A percentile compares a stretch with the other conserved stretches of the same genome.
Conservation (phyloP, 257 asterid species). For the Solanum pennellii region DNA sequence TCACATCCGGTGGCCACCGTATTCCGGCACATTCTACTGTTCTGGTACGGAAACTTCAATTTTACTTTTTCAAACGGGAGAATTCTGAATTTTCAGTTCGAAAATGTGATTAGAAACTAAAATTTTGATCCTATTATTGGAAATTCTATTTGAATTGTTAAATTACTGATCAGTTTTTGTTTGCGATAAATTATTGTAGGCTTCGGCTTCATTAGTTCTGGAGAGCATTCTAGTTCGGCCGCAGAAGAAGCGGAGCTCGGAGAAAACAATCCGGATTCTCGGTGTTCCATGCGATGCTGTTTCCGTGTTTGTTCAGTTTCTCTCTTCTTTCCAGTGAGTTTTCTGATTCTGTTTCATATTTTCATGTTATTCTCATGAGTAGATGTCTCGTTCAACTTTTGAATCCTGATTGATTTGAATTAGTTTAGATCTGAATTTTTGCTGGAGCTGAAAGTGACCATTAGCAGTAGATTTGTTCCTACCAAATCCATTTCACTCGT, state of each 20-base stretch:
- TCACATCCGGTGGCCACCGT: conserved; percentile 51
- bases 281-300: conserved; percentile 96
- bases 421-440: not conserved
- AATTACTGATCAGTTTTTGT: not conserved
- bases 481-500: not conserved
- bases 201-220: conserved; percentile 70
- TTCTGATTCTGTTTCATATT: not conserved
- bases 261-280: conserved; percentile 42
- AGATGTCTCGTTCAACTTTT: not conserved
- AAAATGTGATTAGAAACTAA: not conserved
- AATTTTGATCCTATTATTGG: not conserved
- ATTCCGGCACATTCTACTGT: conserved; percentile 64
- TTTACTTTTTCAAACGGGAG: not conserved
- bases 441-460: not conserved
- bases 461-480: not conserved
- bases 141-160: not conserved
- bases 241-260: conserved; percentile 42
- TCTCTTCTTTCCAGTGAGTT: conserved; percentile 63
- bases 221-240: conserved; percentile 69
- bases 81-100: not conserved
- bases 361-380: not conserved
- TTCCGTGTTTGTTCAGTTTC: conserved; percentile 47
- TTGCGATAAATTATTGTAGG: conserved; percentile 19
- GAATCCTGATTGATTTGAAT: not conserved
- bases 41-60: conserved; percentile 28